Evolutionary conservation across 805 yeast genomes (phyloP), one percentile per base, ranked within the genome.

Genomic region (Cyberlindnera xylosilytica): DNA sequence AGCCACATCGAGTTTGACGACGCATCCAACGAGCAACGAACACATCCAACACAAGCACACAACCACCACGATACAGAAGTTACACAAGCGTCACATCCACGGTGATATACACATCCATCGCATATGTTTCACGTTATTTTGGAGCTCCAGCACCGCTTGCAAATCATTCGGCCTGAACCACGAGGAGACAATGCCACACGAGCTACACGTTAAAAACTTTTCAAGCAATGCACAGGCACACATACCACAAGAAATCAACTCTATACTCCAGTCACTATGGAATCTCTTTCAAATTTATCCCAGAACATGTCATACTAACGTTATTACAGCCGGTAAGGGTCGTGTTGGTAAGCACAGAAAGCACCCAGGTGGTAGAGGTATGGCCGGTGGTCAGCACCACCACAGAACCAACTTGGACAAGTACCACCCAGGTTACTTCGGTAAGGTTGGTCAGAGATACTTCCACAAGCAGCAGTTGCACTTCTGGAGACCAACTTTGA

Each of bases 291-390:
- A 26, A 26, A 26, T 10, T 26, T 26, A 13, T 10, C 6, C 29
- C 8, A 26, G 29, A 12, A 26, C 29, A 26, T 17, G 36, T 35
- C 18, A 34, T 58, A 60, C 63, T 58, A 60, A 59, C 61, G 4
- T 34, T 45, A 20, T 35, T 41, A 62, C 66, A 86, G 98, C 98
- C 95, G 99, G 99, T 87, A 83, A 91, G 76, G 99, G 99, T 87
- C 95, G 99, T 83, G 78, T 93, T 76, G 99, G 99, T 78, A 93
- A 93, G 86, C 99, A 93, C 95, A 90, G 99, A 89, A 93, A 93
- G 96, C 93, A 87, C 68, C 97, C 99, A 61, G 99, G 99, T 93
- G 99, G 99, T 80, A 90, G 98, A 79, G 99, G 99, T 93, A 91
- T 78, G 90, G 99, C 99, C 73, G 99, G 99, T 91, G 99, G 99